These are phyloP conservation scores for Fragilariopsis cylindrus DNA, from an alignment of 108 stramenopile genomes.

Conservation along the genomic window DNA sequence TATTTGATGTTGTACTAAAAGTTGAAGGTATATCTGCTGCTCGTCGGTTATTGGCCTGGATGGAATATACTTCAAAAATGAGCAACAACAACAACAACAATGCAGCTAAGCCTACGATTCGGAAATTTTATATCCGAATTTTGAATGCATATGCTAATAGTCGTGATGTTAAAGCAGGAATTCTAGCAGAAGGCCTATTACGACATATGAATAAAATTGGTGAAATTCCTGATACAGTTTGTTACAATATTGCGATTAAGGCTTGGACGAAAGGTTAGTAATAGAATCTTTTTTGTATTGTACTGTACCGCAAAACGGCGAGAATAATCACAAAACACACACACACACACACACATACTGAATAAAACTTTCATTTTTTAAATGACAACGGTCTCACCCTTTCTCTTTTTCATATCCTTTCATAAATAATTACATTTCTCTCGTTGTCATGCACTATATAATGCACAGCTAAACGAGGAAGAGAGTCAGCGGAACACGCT, in stretches of 20 bases:
- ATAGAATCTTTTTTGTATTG: neutral
- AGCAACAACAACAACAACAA: slow-evolving; percentile 21
- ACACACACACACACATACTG: too few species aligned
- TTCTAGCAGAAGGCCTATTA: slow-evolving; percentile 35
- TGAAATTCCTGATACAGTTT: slow-evolving; percentile 41
- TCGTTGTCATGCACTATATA: neutral
- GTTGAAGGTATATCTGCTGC: slow-evolving; percentile 33
- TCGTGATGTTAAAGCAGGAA: slow-evolving; percentile 26
- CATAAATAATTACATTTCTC: neutral
- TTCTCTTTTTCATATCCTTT: neutral
- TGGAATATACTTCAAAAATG: slow-evolving; percentile 35
- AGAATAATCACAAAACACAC: neutral
- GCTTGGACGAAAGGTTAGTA: slow-evolving; percentile 31
- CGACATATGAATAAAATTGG: slow-evolving; percentile 39
- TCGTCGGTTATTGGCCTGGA: slow-evolving; percentile 36
- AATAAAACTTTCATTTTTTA: neutral
- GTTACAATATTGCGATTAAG: slow-evolving; percentile 52
- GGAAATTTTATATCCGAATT: slow-evolving; percentile 29
- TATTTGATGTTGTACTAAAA: slow-evolving; percentile 36
- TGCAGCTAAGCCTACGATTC: slow-evolving; percentile 20
- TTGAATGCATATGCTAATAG: slow-evolving; percentile 42
- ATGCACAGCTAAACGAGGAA: slow-evolving; percentile 21
- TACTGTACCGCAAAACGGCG: neutral
- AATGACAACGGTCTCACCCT: neutral
- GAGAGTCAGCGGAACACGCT: slow-evolving; percentile 46